These are phyloP conservation scores for Fusarium chlamydosporum DNA, from an alignment of 2,329 filamentous ascomycete genomes.

Conservation along the genomic window DNA sequence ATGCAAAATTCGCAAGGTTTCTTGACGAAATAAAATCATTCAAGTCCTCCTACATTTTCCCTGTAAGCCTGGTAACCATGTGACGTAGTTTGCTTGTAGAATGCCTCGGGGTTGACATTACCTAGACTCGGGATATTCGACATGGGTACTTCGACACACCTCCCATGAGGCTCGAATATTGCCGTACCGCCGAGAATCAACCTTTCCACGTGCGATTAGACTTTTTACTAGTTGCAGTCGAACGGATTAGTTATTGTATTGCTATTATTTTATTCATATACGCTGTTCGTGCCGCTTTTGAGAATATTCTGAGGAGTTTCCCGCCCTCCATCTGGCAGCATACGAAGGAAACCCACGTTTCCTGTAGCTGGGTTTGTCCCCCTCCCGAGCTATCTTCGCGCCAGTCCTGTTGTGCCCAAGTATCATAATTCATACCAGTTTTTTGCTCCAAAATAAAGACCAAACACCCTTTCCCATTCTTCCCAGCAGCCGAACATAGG, in stretches of 20 bases:
- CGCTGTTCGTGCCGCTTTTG: background rate
- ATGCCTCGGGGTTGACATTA: background rate
- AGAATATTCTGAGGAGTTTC: background rate
- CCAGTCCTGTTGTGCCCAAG: slow-evolving; percentile 25
- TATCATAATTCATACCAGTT: slow-evolving; percentile 16
- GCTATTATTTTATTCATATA: background rate
- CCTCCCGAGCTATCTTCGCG: background rate
- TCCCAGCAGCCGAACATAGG: background rate
- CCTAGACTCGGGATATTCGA: background rate
- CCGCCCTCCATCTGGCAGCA: background rate
- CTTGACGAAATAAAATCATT: slow-evolving; percentile 58
- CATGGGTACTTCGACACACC: background rate
- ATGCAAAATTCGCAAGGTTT: slow-evolving; percentile 57
- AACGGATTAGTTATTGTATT: background rate
- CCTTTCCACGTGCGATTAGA: background rate
- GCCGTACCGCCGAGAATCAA: background rate
- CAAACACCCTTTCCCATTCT: slow-evolving; percentile 6
- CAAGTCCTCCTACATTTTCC: slow-evolving; percentile 48
- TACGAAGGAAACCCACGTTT: background rate
- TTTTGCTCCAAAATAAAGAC: slow-evolving; percentile 2
- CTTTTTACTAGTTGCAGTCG: background rate
- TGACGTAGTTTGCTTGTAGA: slow-evolving; percentile 6
- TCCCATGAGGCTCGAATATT: background rate
- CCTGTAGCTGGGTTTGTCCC: background rate
- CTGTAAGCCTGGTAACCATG: slow-evolving; percentile 11